Conservation (phyloP, 495 filamentous ascomycete genomes). For the Penicillium robsamsonii region DNA sequence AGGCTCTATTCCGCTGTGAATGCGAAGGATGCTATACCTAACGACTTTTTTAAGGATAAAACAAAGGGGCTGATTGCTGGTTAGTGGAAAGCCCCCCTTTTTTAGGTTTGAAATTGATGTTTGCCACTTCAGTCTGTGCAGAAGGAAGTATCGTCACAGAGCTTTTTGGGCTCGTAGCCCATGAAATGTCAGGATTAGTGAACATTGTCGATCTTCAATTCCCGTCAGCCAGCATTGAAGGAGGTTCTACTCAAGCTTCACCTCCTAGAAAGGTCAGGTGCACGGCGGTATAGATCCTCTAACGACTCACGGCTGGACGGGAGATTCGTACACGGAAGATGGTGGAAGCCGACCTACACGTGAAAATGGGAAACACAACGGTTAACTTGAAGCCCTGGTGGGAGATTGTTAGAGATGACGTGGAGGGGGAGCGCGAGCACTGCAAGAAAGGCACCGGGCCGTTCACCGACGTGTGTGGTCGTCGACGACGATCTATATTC, state of each 20-base stretch:
- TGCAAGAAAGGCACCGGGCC: no score
- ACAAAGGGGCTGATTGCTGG: background rate
- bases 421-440: no score
- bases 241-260: background rate
- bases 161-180: background rate
- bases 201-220: constrained; percentile 1
- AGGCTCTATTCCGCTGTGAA: background rate
- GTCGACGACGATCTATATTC: no score
- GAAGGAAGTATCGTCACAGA: background rate
- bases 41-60: background rate
- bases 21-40: background rate
- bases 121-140: background rate
- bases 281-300: no score
- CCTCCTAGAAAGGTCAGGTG: background rate
- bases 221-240: background rate
- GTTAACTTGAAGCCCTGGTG: no score
- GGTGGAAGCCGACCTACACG: no score
- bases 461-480: no score
- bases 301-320: no score
- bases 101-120: background rate
- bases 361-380: no score
- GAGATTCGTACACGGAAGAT: no score
- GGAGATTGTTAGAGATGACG: no score
- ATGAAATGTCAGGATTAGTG: background rate
- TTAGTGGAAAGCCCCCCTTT: constrained; percentile 1